Percentiles rank a stretch among this genome's conserved stretches.
Conservation (phyloP, 768 basidiomycete species). For the Podaxis rugospora region DNA sequence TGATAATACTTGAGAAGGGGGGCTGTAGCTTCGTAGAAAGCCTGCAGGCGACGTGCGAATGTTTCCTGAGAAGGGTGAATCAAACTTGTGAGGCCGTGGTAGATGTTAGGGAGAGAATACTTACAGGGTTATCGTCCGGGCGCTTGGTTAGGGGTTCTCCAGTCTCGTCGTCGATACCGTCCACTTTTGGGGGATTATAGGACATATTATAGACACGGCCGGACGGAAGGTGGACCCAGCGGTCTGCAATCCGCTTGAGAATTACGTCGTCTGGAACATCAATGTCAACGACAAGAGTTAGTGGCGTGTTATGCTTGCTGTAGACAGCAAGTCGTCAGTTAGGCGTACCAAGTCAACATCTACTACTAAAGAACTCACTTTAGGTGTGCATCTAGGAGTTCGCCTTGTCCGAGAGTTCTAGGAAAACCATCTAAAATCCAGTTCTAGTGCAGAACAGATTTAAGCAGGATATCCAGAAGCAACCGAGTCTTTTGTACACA, state of each 20-base stretch:
- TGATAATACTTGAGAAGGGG: slow-evolving; percentile 76
- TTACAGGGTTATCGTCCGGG: slow-evolving; percentile 85
- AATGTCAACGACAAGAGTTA: slow-evolving; percentile 81
- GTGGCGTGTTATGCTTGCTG: slow-evolving; percentile 58
- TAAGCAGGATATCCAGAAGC: not conserved
- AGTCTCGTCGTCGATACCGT: slow-evolving; percentile 80
- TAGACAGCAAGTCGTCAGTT: slow-evolving; percentile 3
- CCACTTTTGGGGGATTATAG: slow-evolving; percentile 79
- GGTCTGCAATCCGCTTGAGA: slow-evolving; percentile 80
- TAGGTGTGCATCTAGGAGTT: slow-evolving; percentile 73
- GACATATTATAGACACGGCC: slow-evolving; percentile 88
- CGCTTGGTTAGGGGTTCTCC: slow-evolving; percentile 86
- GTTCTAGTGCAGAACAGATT: slow-evolving; percentile 40
- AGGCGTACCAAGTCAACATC: not conserved
- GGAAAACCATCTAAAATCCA: slow-evolving; percentile 96
- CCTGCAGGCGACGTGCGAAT: slow-evolving; percentile 68
- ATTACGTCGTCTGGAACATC: slow-evolving; percentile 89
- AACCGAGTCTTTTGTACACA: slow-evolving; percentile 21
- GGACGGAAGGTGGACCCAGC: slow-evolving; percentile 85
- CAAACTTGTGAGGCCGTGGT: slow-evolving; percentile 9
- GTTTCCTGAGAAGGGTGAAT: slow-evolving; percentile 47
- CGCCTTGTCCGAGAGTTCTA: slow-evolving; percentile 80
- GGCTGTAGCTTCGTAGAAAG: slow-evolving; percentile 77
- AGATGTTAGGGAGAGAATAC: slow-evolving; percentile 22
- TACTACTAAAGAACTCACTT: slow-evolving; percentile 36